phyloP scores from a whole-genome alignment of 495 filamentous ascomycete species.

The Coniosporium apollinis region DNA sequence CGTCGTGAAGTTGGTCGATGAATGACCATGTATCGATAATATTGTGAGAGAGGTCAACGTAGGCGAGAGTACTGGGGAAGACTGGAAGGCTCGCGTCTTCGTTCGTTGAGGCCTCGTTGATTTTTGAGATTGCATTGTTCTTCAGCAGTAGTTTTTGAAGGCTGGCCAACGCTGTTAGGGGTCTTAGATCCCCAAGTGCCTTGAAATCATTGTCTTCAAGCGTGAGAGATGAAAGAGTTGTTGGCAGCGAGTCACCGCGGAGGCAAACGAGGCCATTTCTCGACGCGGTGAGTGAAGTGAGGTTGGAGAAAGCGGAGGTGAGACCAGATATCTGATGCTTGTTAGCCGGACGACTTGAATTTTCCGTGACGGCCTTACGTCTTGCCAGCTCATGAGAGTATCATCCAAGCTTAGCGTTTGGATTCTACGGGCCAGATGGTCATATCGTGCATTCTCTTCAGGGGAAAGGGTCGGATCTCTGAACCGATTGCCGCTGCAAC shows the following conservation, averaged over 20 bases:
- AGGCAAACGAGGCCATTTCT: conserved; percentile 31
- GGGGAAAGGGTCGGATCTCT: conserved; percentile 24
- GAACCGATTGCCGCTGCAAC: conserved; percentile 61
- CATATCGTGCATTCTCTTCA: neutral
- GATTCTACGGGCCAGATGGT: conserved; percentile 24
- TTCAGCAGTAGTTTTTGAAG: conserved; percentile 36
- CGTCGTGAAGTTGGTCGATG: conserved; percentile 42
- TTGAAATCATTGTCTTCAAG: conserved; percentile 64
- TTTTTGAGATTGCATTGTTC: conserved; percentile 27
- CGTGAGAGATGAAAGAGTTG: conserved; percentile 38
- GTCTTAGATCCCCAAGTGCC: conserved; percentile 35
- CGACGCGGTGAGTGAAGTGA: conserved; percentile 40
- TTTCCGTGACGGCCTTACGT: conserved; percentile 25
- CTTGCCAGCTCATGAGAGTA: conserved; percentile 54
- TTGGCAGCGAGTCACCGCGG: conserved; percentile 21
- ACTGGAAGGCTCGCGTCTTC: neutral
- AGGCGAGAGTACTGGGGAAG: conserved; percentile 26
- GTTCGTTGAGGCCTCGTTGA: conserved; percentile 4
- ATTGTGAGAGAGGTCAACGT: conserved; percentile 73
- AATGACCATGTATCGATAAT: conserved; percentile 50
- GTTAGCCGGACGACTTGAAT: neutral
- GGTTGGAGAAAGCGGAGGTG: conserved; percentile 34
- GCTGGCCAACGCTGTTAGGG: conserved; percentile 30
- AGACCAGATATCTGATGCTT: conserved; percentile 23
- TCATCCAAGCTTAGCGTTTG: conserved; percentile 57